Evolutionary conservation across 768 basidiomycete genomes (phyloP), one percentile per base, ranked within the genome.

Genomic region (Gelatoporia subvermispora): DNA sequence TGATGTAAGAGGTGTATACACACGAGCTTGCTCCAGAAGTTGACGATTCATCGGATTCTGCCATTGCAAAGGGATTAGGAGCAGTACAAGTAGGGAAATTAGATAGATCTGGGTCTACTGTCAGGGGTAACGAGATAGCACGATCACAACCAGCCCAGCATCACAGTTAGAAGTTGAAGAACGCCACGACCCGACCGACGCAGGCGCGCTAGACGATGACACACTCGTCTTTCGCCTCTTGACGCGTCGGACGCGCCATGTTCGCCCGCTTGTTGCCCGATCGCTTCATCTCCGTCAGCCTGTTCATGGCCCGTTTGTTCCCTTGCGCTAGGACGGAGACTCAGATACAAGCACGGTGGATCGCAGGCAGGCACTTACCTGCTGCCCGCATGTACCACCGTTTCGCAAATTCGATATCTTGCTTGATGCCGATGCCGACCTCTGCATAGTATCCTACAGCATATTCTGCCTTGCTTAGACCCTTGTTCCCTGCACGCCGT

Each of bases 371-470:
- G 24, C 37, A 51, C 87, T 42, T 60, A 97, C 95, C 94, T 58
- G 96, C 96, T 31, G 96, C 94, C 37, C 96, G 82, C 92, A 97
- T 96, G 67, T 99, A 99, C 94, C 95, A 98, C 57, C 88, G 79
- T 69, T 95, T 97, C 17, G 96, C 93, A 65, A 93, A 85, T 51
- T 98, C 95, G 40, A 93, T 68, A 60, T 99, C 95, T 61, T 91
- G 88, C 72, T 95, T 95, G 64, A 95, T 86, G 25, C 96, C 96
- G 56, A 99, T 99, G 2, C 94, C 96, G 10, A 94, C 87, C 67
- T 98, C 96, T 0, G 93, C 91, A 65, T 98, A 99, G 68, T 97
- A 96, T 21, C 95, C 96, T 17, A 98, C 95, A 9, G 96, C 96
- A 69, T 97, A 99, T 68, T 99, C 96, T 0, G 96, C 96, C 67